Conservation (phyloP, 768 basidiomycete species). For the Daedaleopsis sinensis region DNA sequence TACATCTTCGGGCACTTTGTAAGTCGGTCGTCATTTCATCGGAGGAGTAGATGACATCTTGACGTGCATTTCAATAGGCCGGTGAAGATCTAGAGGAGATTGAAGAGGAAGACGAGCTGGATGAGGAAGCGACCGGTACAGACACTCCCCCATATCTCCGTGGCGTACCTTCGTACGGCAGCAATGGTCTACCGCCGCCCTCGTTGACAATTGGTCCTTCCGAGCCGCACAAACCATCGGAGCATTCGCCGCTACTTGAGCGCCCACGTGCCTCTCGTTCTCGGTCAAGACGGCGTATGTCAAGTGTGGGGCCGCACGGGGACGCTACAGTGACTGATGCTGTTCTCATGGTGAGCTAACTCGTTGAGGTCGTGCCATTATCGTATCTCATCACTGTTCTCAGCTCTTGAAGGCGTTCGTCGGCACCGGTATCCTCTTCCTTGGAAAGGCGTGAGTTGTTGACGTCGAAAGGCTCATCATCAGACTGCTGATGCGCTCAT, state of each 20-base stretch:
- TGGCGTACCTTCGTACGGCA: constrained; percentile 15
- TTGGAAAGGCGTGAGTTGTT: constrained; percentile 83
- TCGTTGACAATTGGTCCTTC: constrained; percentile 5
- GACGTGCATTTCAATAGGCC: constrained; percentile 51
- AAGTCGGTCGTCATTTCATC: constrained; percentile 39
- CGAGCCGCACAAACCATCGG: constrained; percentile 36
- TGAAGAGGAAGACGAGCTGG: constrained; percentile 57
- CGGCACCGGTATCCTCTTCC: constrained; percentile 93
- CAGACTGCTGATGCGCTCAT: too few relatives aligned
- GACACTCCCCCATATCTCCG: constrained; percentile 14
- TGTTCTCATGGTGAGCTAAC: constrained; percentile 74
- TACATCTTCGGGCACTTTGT: constrained; percentile 97
- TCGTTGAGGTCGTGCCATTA: background rate
- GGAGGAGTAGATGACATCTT: background rate
- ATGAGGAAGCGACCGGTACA: constrained; percentile 29
- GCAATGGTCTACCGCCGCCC: constrained; percentile 2
- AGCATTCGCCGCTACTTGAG: constrained; percentile 60
- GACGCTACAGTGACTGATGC: constrained; percentile 92
- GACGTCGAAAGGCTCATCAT: too few relatives aligned
- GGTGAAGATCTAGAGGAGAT: constrained; percentile 84
- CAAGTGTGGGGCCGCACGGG: constrained; percentile 67
- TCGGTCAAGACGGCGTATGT: constrained; percentile 52
- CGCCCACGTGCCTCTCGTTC: constrained; percentile 47
- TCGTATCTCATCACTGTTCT: background rate
- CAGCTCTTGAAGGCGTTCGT: constrained; percentile 93